Evolutionary conservation across 805 yeast species (phyloP).

Genomic region (Pichia manshurica): DNA sequence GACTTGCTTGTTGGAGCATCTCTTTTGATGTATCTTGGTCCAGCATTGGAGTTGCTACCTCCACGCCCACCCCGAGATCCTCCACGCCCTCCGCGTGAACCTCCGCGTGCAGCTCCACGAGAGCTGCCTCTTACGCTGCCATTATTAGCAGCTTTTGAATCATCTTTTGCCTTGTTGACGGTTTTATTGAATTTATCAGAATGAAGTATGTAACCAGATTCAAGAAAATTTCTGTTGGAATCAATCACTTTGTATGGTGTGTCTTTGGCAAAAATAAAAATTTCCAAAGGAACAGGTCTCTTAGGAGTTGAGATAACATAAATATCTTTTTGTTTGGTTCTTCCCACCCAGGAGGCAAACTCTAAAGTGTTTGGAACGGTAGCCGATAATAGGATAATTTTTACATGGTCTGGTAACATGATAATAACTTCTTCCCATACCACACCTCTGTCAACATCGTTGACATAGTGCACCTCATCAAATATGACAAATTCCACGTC

Average conservation of each 20-base stretch:
- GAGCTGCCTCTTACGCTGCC: constrained; percentile 25
- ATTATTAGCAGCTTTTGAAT: constrained; percentile 22
- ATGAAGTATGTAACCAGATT: constrained; percentile 57
- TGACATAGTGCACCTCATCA: constrained; percentile 98
- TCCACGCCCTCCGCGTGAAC: constrained; percentile 22
- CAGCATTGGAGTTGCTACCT: constrained; percentile 23
- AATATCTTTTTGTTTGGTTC: constrained; percentile 93
- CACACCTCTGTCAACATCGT: constrained; percentile 97
- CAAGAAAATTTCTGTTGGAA: constrained; percentile 64
- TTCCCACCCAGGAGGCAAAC: constrained; percentile 97
- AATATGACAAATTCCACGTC: constrained; percentile 99
- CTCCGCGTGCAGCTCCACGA: constrained; percentile 23
- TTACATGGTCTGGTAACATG: constrained; percentile 91
- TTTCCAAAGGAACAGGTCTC: constrained; percentile 93
- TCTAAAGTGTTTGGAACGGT: constrained; percentile 98
- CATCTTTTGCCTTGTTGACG: constrained; percentile 34
- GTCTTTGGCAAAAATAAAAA: constrained; percentile 77
- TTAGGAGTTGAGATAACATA: constrained; percentile 95
- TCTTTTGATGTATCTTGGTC: constrained; percentile 36
- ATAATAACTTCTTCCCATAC: constrained; percentile 99
- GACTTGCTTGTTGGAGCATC: constrained; percentile 76
- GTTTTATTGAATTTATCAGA: constrained; percentile 44
- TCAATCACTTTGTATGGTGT: constrained; percentile 68
- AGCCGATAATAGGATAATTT: constrained; percentile 89
- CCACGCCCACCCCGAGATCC: constrained; percentile 20